A percentile compares a stretch with the other conserved stretches of the same genome.
Evolutionary conservation across 345 rosid genomes (phyloP).

Genomic region (Eucalyptus marginata): DNA sequence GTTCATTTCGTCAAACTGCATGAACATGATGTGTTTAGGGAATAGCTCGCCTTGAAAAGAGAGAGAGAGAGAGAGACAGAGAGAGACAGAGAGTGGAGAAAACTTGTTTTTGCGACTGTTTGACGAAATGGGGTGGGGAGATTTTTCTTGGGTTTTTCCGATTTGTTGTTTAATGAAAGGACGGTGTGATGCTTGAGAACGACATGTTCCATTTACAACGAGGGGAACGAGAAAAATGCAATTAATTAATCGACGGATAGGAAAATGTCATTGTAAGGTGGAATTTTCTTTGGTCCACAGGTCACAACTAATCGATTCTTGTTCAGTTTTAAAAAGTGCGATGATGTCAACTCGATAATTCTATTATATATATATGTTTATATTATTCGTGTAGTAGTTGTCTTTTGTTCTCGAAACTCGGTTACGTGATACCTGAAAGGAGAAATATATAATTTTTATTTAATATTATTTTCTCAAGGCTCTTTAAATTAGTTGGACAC

Average conservation of each 20-base stretch:
- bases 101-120: neutral
- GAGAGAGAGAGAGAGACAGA: neutral
- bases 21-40: neutral
- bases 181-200: slow-evolving; percentile 15
- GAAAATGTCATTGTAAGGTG: neutral
- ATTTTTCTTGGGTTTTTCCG: neutral
- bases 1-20: neutral
- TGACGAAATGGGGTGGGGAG: neutral
- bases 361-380: neutral
- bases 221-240: neutral
- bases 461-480: neutral
- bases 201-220: slow-evolving; percentile 6
- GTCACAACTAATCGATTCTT: neutral
- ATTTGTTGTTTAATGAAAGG: neutral
- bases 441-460: neutral
- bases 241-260: neutral
- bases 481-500: slow-evolving; percentile 4
- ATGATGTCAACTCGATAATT: neutral
- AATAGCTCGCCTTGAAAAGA: neutral
- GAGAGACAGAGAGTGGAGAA: neutral
- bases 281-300: neutral
- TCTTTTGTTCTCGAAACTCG: neutral
- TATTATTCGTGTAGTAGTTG: neutral
- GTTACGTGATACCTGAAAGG: neutral
- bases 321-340: neutral